phyloP scores from a whole-genome alignment of 2,329 filamentous ascomycete genomes.

The Colletotrichum cuscutae region DNA sequence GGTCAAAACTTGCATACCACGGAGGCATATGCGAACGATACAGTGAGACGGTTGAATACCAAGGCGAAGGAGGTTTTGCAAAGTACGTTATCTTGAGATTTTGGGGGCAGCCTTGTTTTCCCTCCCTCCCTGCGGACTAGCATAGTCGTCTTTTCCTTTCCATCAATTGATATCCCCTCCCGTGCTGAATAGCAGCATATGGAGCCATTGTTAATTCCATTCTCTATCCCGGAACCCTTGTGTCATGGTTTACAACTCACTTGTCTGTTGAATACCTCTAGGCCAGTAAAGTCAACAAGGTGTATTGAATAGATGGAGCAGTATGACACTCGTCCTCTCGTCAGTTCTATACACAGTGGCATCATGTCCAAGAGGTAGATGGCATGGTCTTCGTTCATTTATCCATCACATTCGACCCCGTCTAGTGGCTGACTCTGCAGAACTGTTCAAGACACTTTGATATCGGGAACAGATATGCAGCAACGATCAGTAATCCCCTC shows the following conservation, averaged over 20 bases:
- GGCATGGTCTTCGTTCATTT: background rate
- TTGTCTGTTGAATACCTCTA: background rate
- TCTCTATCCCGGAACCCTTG: background rate
- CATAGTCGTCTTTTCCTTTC: background rate
- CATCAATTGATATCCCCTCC: conserved; percentile 27
- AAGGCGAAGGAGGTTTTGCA: background rate
- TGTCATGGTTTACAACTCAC: background rate
- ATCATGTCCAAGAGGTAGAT: background rate
- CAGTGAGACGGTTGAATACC: background rate
- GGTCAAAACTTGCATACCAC: background rate
- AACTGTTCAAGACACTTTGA: background rate
- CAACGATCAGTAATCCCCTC: background rate
- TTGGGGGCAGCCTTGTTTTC: background rate
- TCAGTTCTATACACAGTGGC: background rate
- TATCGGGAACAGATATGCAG: background rate
- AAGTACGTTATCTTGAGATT: background rate
- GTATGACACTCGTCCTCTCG: background rate
- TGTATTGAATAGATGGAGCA: background rate
- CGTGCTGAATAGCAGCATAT: background rate
- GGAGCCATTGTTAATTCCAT: background rate
- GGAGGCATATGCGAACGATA: background rate
- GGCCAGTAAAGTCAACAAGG: background rate
- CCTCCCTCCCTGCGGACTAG: background rate
- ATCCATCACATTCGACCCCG: background rate
- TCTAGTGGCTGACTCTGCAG: background rate